phyloP scores from a whole-genome alignment of 345 rosid species.

The Combretum micranthum region DNA sequence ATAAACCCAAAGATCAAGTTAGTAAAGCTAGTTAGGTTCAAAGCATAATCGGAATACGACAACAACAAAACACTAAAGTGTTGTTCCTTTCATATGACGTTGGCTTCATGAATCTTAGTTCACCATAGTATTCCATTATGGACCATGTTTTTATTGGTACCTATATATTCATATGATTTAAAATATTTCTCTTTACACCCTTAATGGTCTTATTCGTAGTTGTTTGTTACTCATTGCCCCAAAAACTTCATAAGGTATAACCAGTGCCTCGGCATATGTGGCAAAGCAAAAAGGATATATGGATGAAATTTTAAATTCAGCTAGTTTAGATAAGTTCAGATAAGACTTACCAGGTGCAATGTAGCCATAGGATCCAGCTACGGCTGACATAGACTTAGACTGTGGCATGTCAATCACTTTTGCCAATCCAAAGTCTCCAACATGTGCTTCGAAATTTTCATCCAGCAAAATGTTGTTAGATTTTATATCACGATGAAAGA shows the following conservation, averaged over 20 bases:
- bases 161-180: no score
- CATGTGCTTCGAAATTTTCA: constrained; percentile 76
- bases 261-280: no score
- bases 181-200: no score
- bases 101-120: no score
- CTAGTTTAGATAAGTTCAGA: neutral
- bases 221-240: no score
- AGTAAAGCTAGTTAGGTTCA: neutral
- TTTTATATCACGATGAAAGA: constrained; percentile 87
- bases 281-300: neutral
- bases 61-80: neutral
- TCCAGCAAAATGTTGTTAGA: constrained; percentile 80
- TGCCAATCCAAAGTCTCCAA: constrained; percentile 90
- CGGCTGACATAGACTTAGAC: constrained; percentile 87
- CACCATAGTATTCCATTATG: no score
- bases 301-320: neutral
- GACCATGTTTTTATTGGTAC: no score
- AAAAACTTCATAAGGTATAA: no score
- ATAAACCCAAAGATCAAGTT: neutral
- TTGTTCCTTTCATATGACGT: no score
- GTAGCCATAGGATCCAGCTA: constrained; percentile 96
- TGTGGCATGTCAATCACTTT: constrained; percentile 88
- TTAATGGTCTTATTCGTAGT: no score
- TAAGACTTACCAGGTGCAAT: constrained; percentile 69
- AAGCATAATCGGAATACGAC: neutral